Conservation (phyloP, 164 flowering plant genomes). For the Santalum album region DNA sequence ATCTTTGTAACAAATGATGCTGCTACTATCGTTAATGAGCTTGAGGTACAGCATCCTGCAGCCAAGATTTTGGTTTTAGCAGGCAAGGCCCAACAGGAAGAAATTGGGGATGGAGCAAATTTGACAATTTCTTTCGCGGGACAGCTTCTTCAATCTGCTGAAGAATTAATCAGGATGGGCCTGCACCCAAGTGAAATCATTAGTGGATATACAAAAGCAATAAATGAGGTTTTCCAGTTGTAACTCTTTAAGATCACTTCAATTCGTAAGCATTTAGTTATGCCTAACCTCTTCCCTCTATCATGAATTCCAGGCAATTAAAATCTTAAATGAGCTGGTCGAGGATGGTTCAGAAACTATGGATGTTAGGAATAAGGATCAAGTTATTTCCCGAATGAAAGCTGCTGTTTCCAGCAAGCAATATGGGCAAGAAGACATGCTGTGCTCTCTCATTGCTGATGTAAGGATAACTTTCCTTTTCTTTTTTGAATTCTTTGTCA, state of each 20-base stretch:
- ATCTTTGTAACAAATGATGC: conserved; percentile 93
- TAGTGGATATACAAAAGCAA: conserved; percentile 76
- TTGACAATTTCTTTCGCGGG: conserved; percentile 86
- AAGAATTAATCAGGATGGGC: conserved; percentile 90
- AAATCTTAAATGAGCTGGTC: conserved; percentile 59
- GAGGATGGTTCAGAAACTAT: conserved; percentile 79
- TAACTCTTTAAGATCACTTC: no score
- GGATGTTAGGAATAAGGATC: conserved; percentile 73
- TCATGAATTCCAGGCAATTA: conserved; percentile 37
- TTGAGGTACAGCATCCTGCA: conserved; percentile 96
- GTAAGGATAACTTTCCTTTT: conserved; percentile 25
- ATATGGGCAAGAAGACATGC: conserved; percentile 70
- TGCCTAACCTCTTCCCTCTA: no score
- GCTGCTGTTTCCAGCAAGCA: conserved; percentile 98
- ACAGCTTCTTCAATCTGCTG: conserved; percentile 81
- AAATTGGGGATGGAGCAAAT: conserved; percentile 97
- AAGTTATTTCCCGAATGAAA: conserved; percentile 67
- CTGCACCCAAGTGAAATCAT: conserved; percentile 93
- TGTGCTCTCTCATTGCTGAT: conserved; percentile 82
- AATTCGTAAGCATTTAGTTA: no score
- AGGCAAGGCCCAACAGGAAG: conserved; percentile 92
- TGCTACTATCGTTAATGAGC: conserved; percentile 88
- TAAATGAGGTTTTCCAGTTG: conserved; percentile 41
- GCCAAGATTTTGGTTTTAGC: conserved; percentile 91
- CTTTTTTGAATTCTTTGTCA: no score